phyloP scores from a whole-genome alignment of 2,329 filamentous ascomycete genomes.

The Colletotrichum scovillei region DNA sequence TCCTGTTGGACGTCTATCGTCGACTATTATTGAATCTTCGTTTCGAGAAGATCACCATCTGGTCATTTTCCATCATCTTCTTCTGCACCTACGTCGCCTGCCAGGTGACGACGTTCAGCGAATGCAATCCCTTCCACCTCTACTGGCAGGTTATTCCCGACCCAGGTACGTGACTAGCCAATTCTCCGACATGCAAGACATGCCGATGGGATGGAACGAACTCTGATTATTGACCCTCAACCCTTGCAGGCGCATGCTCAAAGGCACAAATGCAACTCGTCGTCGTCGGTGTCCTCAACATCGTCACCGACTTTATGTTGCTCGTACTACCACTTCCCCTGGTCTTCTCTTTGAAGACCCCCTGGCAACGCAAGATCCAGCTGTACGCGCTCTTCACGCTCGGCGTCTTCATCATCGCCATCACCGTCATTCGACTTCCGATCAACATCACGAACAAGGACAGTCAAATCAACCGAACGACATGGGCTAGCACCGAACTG shows the following conservation, averaged over 20 bases:
- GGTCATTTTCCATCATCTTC: slow-evolving; percentile 42
- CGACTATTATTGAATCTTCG: slow-evolving; percentile 39
- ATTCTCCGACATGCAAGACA: background rate
- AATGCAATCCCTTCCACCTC: slow-evolving; percentile 59
- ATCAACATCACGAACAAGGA: slow-evolving; percentile 49
- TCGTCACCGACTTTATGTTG: slow-evolving; percentile 45
- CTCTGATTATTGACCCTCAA: background rate
- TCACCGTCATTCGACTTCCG: slow-evolving; percentile 51
- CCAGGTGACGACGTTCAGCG: slow-evolving; percentile 47
- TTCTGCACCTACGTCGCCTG: slow-evolving; percentile 45
- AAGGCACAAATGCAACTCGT: slow-evolving; percentile 47
- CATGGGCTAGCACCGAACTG: slow-evolving; percentile 53
- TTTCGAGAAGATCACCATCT: slow-evolving; percentile 40
- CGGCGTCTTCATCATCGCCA: slow-evolving; percentile 51
- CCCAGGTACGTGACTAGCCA: slow-evolving; percentile 42
- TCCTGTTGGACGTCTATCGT: slow-evolving; percentile 42
- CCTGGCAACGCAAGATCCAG: slow-evolving; percentile 45
- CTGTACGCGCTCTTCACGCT: slow-evolving; percentile 49
- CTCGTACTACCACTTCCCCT: slow-evolving; percentile 44
- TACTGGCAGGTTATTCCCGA: slow-evolving; percentile 66
- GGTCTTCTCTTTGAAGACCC: slow-evolving; percentile 44
- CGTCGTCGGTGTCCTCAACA: slow-evolving; percentile 47
- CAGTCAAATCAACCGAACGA: slow-evolving; percentile 48
- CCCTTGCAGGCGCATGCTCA: slow-evolving; percentile 40
- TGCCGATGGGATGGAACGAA: background rate